Base-by-base conservation (phyloP, 805 yeast species). In the Kazachstania taianensis region DNA sequence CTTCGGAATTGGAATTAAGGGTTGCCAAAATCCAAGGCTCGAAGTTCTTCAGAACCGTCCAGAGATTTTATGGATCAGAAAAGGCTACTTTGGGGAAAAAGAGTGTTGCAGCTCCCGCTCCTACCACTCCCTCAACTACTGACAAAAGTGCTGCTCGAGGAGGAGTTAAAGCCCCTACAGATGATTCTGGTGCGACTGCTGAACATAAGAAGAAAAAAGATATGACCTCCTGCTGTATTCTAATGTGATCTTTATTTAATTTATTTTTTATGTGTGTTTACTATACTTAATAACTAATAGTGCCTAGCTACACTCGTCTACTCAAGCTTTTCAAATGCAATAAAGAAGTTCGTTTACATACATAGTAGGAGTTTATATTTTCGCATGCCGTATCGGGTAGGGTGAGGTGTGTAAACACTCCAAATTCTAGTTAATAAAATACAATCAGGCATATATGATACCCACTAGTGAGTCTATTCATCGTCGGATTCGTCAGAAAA, bases 1-100 rank as follows among this genome's bases (percentile, higher is more conserved):
- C 85, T 23, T 49, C 76, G 29, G 69, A 63, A 14, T 62, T 79
- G 39, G 94, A 84, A 60, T 61, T 70, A 55, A 68, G 70, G 48
- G 57, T 82, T 41, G 89, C 85, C 18, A 52, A 54, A 32, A 62
- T 61, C 40, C 94, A 84, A 65, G 95, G 94, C 54, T 56, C 63
- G 41, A 55, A 66, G 27, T 84, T 84, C 62, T 77, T 64, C 52
- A 58, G 65, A 36, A 63, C 65, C 20, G 68, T 63, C 15, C 33
- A 49, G 37, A 67, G 60, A 41, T 57, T 66, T 18, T 34, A 29
- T 28, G 28, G 18, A 8, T 14, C 29, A 13, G 29, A 26, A 14
- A 5, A 9, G 29, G 9, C 14, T 13, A 8, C 25, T 8, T 8
- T 8, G 8, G 25, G 12, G 25, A 22, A 22, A 8, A 22, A 22